phyloP scores from a whole-genome alignment of 75 land plant species.

The Larix kaempferi region DNA sequence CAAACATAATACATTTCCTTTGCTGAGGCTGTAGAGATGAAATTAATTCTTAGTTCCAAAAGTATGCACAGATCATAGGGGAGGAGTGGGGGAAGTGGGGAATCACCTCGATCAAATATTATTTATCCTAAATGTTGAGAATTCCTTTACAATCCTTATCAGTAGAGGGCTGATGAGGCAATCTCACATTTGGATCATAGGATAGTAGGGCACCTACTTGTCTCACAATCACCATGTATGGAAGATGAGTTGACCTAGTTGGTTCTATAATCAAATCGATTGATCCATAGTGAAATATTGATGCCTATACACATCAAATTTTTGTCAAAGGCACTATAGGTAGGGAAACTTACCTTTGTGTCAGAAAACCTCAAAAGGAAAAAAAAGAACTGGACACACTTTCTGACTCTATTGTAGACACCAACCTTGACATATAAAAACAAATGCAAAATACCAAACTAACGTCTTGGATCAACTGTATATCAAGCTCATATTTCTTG shows the following conservation, averaged over 20 bases:
- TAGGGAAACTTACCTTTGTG: no score
- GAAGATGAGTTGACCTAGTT: constrained; percentile 63
- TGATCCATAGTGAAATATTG: constrained; percentile 78
- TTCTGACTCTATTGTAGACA: background rate
- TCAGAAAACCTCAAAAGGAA: no score
- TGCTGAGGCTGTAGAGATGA: background rate
- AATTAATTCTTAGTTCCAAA: no score
- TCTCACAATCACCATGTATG: constrained; percentile 55
- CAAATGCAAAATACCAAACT: background rate
- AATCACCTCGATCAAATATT: constrained; percentile 70
- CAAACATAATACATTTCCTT: background rate
- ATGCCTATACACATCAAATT: no score
- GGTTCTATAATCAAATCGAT: constrained; percentile 74
- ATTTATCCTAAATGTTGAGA: no score
- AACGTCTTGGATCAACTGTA: constrained; percentile 33
- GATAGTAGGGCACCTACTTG: no score
- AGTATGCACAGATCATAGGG: no score
- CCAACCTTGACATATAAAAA: background rate
- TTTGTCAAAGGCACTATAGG: no score
- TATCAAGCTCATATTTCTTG: constrained; percentile 67
- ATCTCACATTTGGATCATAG: constrained; percentile 66
- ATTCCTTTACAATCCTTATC: constrained; percentile 63
- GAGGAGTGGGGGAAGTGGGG: background rate
- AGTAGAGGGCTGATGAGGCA: constrained; percentile 70
- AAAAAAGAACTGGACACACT: background rate